These are phyloP conservation scores for Lithospermum erythrorhizon DNA, from an alignment of 257 asterid genomes.

Conservation along the genomic window DNA sequence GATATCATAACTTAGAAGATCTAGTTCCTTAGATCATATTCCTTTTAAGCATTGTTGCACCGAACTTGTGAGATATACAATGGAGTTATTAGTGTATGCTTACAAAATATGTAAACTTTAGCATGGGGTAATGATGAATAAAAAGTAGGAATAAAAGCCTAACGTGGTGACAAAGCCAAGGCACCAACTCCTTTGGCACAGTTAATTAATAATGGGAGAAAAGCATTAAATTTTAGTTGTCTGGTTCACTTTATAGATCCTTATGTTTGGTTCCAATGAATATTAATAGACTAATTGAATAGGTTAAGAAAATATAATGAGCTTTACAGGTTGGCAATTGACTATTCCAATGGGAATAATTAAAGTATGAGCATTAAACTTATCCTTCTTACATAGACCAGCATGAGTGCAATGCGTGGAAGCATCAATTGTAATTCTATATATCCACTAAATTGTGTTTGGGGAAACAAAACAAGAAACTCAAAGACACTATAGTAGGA, in stretches of 20 bases:
- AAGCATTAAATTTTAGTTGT: constrained; percentile 5
- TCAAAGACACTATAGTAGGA: too few species aligned
- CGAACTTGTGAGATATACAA: neutral
- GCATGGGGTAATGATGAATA: constrained; percentile 3
- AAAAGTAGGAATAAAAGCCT: constrained; percentile 14
- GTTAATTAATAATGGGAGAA: constrained; percentile 8
- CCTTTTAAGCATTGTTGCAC: neutral
- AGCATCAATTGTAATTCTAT: neutral
- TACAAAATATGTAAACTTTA: constrained; percentile 1
- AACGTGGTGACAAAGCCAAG: constrained; percentile 34
- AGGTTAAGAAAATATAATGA: constrained; percentile 14
- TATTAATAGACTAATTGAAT: constrained; percentile 2
- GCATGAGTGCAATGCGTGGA: neutral
- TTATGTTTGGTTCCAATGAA: constrained; percentile 15
- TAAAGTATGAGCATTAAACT: constrained; percentile 2
- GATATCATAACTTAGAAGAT: too few species aligned
- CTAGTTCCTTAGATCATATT: neutral
- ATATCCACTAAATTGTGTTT: neutral
- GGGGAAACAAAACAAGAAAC: neutral
- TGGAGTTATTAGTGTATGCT: neutral
- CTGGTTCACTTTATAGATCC: constrained; percentile 9
- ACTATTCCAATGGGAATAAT: neutral
- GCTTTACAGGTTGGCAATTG: constrained; percentile 32
- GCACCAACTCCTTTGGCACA: constrained; percentile 25
- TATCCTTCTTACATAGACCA: neutral